phyloP scores from a whole-genome alignment of 306 rosid species.

The Inga oerstediana region DNA sequence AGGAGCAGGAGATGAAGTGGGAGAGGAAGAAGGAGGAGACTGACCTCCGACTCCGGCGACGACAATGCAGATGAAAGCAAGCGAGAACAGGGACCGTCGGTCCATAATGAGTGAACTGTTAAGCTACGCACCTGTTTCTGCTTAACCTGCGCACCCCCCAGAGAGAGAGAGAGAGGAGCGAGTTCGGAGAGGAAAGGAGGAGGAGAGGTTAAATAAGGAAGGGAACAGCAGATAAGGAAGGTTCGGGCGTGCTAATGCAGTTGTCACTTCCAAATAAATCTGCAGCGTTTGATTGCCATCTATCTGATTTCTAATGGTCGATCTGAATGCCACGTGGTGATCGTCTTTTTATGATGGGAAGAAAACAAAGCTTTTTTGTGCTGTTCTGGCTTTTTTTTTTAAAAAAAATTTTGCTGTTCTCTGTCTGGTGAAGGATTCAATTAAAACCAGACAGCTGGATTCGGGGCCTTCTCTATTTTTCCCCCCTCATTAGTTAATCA shows the following conservation, averaged over 20 bases:
- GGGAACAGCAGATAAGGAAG: background rate
- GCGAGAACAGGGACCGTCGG: conserved; percentile 26
- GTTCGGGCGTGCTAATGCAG: background rate
- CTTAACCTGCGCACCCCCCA: conserved; percentile 27
- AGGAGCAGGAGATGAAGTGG: conserved; percentile 49
- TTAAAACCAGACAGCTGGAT: background rate
- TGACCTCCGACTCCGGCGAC: conserved; percentile 64
- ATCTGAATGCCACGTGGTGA: background rate
- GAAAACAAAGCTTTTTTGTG: background rate
- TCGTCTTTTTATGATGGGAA: background rate
- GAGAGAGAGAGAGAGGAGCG: background rate
- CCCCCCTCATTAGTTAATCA: background rate
- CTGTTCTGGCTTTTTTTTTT: too few relatives aligned
- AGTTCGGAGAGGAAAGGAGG: background rate
- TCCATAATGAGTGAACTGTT: conserved; percentile 37
- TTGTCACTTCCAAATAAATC: background rate
- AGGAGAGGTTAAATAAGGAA: background rate
- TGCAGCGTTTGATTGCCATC: background rate
- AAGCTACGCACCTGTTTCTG: conserved; percentile 27
- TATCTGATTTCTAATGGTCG: background rate
- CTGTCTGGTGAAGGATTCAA: background rate
- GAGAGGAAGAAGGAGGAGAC: conserved; percentile 69
- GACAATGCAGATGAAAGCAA: conserved; percentile 56
- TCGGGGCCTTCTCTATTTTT: background rate
- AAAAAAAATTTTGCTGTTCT: background rate